Evolutionary conservation across 2,329 filamentous ascomycete species (phyloP), one percentile per base, ranked within the genome.

Genomic region (Trichoderma aggressivum): DNA sequence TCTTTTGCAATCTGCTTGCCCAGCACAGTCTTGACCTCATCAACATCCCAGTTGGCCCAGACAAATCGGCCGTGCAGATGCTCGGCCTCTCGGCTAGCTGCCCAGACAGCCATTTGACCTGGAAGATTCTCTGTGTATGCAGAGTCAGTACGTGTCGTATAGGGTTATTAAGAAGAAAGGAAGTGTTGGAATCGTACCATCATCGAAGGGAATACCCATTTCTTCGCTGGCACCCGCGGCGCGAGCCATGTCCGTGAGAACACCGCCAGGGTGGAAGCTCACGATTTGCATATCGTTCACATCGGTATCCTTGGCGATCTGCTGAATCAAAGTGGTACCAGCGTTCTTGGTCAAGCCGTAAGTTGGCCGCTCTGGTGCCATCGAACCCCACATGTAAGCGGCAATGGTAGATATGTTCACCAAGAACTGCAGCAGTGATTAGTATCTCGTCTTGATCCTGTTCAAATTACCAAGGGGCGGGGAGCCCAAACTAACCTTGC

Each of bases 11-110:
- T 73, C 28, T 61, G 67, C 68, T 73, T 36, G n/a, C 71, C 28
- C n/a, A 73, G 34, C 16, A 63, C 71, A 2, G 59, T 32, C 32
- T 70, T 61, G 18, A 75, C 47, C 56, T 75, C 74, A 24, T 74
- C 76, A 1, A 83, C 77, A 73, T 85, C 83, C 82, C 83, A 85
- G n/a, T 78, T 78, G 7, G 79, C 76, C 77, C 79, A 82, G 4
- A 82, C 76, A 43, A 81, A 81, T 32, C 81, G 81, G 5, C 80
- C 80, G 58, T 81, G 81, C 28, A 84, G 72, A 65, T 83, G 83
- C 8, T 69, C 71, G 2, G 83, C 82, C 71, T 84, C 80, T 0
- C 75, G 70, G 8, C 77, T 79, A 1, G 82, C 79, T 1, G 79
- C 75, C 83, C 82, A 84, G 7, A 84, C 79, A 8, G 76, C 72